Conservation (phyloP, 257 asterid species). For the Primulina huaijiensis region DNA sequence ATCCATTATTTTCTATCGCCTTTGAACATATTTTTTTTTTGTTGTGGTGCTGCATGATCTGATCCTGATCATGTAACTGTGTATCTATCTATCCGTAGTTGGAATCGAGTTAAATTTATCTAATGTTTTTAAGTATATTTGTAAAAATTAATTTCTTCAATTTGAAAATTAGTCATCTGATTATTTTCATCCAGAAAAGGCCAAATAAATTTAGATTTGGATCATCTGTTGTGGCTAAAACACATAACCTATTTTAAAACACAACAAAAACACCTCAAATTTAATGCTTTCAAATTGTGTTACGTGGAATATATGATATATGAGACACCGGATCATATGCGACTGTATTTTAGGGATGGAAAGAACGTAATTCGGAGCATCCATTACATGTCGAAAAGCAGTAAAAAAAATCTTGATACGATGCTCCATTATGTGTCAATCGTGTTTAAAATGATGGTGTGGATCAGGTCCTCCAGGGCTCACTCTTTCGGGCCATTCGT, state of each 20-base stretch:
- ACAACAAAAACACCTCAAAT: no score
- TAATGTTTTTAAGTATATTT: no score
- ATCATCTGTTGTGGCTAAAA: no score
- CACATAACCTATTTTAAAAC: no score
- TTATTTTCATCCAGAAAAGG: neutral
- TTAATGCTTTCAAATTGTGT: no score
- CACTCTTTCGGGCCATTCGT: conserved; percentile 44
- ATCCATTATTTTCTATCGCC: neutral
- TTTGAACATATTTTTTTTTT: no score
- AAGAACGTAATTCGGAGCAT: neutral
- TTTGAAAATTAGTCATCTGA: neutral
- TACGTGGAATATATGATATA: no score
- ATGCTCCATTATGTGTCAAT: neutral
- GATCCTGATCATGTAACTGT: neutral
- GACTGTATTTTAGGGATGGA: no score
- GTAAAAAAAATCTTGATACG: neutral
- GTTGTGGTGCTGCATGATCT: neutral
- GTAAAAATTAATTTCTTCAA: neutral
- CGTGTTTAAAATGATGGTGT: conserved; percentile 52
- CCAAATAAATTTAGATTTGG: no score
- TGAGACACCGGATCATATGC: no score
- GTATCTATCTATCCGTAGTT: neutral
- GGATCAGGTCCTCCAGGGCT: conserved; percentile 79
- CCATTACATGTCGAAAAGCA: neutral
- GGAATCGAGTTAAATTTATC: neutral